These are phyloP conservation scores for Purpureocillium lavendulum DNA, from an alignment of 2,329 filamentous ascomycete genomes.

Conservation along the genomic window DNA sequence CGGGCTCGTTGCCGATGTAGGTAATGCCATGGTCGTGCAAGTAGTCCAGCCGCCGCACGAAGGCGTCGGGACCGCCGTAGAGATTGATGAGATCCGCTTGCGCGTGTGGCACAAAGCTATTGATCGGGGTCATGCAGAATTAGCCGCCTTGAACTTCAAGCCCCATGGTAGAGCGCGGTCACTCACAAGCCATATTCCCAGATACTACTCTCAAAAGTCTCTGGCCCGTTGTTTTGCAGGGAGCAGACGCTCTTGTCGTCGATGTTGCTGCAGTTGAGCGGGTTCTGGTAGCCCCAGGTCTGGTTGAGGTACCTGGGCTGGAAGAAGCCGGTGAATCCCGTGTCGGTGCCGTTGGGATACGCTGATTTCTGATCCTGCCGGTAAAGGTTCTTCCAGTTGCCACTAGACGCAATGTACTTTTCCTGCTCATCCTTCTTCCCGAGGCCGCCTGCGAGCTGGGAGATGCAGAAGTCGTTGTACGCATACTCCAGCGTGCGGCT, in stretches of 20 bases:
- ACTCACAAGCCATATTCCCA: constrained; percentile 67
- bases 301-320: constrained; percentile 60
- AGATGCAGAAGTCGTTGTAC: constrained; percentile 67
- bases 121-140: too few species aligned
- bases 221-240: constrained; percentile 50
- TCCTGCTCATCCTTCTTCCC: constrained; percentile 45
- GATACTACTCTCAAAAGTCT: constrained; percentile 63
- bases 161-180: too few species aligned
- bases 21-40: constrained; percentile 56
- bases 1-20: constrained; percentile 55
- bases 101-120: constrained; percentile 44
- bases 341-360: constrained; percentile 45
- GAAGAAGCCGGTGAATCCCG: constrained; percentile 62
- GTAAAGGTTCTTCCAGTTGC: constrained; percentile 62
- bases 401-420: constrained; percentile 50
- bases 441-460: constrained; percentile 50
- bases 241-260: constrained; percentile 50
- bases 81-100: constrained; percentile 44
- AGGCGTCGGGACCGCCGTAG: constrained; percentile 50
- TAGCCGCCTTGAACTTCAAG: too few species aligned
- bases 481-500: constrained; percentile 70
- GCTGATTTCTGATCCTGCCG: constrained; percentile 48
- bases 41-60: constrained; percentile 52
- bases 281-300: constrained; percentile 62
- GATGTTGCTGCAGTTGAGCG: constrained; percentile 50